A percentile compares a stretch with the other conserved stretches of the same genome.
These are phyloP conservation scores for Zopfochytrium polystomum DNA, from an alignment of 371 early-diverging fungal species.

Conservation along the genomic window DNA sequence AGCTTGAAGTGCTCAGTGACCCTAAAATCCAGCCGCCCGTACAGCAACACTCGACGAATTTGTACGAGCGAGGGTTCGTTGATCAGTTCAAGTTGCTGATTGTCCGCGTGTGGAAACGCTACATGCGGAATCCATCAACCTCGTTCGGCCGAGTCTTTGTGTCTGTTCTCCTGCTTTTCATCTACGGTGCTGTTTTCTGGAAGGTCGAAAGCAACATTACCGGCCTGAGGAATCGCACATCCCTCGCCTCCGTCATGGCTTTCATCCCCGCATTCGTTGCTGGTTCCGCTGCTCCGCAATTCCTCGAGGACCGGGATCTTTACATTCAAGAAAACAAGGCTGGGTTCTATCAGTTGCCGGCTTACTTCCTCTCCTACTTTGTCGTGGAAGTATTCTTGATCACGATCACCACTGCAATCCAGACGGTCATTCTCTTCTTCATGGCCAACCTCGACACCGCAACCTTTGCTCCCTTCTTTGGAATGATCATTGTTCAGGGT, in stretches of 20 bases:
- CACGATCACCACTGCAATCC: conserved; percentile 14
- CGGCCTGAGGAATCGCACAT: neutral
- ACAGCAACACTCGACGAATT: neutral
- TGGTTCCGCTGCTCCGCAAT: conserved; percentile 24
- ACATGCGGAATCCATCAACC: conserved; percentile 6
- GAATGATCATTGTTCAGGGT: neutral
- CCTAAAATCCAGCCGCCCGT: neutral
- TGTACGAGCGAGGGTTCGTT: neutral
- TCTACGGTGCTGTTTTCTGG: conserved; percentile 9
- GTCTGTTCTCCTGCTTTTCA: neutral
- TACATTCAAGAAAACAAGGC: conserved; percentile 20
- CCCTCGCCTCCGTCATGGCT: conserved; percentile 1
- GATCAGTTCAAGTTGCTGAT: conserved; percentile 4
- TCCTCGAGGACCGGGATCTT: conserved; percentile 25
- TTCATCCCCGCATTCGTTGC: conserved; percentile 24
- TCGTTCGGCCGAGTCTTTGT: conserved; percentile 5
- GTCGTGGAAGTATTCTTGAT: conserved; percentile 11
- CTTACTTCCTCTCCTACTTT: conserved; percentile 20
- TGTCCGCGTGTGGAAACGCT: neutral
- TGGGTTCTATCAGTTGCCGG: conserved; percentile 13
- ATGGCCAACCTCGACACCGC: conserved; percentile 5
- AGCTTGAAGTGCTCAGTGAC: neutral
- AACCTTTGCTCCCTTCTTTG: conserved; percentile 8
- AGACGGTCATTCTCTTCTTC: conserved; percentile 21
- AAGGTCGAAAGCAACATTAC: conserved; percentile 3